A percentile compares a stretch with the other conserved stretches of the same genome.
These are phyloP conservation scores for Nannizziopsis barbatae DNA, from an alignment of 2,329 filamentous ascomycete genomes.

Conservation along the genomic window DNA sequence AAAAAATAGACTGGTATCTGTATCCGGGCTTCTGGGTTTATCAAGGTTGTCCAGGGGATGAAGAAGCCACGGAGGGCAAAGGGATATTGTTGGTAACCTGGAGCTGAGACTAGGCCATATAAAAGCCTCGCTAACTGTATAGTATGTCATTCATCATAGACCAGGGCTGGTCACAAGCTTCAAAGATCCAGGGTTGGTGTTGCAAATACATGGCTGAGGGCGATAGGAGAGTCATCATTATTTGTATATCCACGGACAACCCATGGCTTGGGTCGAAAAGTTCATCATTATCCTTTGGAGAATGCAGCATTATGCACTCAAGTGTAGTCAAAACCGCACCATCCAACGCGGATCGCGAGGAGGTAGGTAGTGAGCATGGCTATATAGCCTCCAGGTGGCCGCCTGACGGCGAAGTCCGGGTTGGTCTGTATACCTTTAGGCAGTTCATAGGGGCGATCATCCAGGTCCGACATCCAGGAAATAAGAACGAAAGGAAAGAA, in stretches of 20 bases:
- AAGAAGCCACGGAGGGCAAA: neutral
- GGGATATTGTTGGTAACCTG: neutral
- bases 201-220: neutral
- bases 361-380: conserved; percentile 20
- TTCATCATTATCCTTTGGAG: conserved; percentile 8
- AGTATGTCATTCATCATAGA: conserved; percentile 4
- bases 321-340: conserved; percentile 21
- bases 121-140: conserved; percentile 3
- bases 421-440: conserved; percentile 19
- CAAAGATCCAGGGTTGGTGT: conserved; percentile 4
- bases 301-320: conserved; percentile 33
- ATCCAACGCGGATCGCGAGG: conserved; percentile 24
- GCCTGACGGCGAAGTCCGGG: conserved; percentile 7
- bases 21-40: neutral
- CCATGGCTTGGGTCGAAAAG: conserved; percentile 10
- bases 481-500: neutral
- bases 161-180: neutral
- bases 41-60: neutral
- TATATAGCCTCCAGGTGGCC: conserved; percentile 14
- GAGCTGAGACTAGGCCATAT: neutral
- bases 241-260: conserved; percentile 12
- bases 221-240: neutral
- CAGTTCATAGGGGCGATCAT: conserved; percentile 2
- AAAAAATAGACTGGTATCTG: neutral
- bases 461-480: neutral